Evolutionary conservation across 352 stramenopile genomes (phyloP), one percentile per base, ranked within the genome.

Genomic region (Phytophthora vignae): DNA sequence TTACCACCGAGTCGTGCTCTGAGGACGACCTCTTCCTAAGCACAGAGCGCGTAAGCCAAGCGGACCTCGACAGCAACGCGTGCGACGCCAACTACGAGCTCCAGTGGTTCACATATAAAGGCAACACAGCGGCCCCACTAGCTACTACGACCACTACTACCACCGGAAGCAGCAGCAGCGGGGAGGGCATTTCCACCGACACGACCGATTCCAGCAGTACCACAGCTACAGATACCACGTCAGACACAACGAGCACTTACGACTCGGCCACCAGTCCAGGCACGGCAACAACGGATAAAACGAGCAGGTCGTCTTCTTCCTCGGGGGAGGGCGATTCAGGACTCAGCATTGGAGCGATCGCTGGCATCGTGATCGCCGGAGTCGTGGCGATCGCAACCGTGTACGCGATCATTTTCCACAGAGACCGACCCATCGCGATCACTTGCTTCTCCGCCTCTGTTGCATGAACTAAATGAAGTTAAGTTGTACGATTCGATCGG

Each of bases 111-210:
- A 54, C 53, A 1, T 11, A 64, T 2, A 60, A 50, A 61, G 36
- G 55, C 19, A 62, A 55, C 69, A 83, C 56, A 66, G 87, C 5
- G 86, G 42, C 4, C 66, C 82, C 55, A 15, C 55, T 53, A 7
- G 38, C 38, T 6, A 49, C 19, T 11, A 49, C 19, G 12, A 53
- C 14, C 4, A 53, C 36, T 1, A 11, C 38, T 1, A 11, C 38
- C 12, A 38, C 52, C 42, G n/a, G 52, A 3, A 52, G 55, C 38
- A 62, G 55, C 38, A 53, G 22, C 25, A 53, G 21, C 17, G 29
- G 12, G 10, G 42, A 10, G 42, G 42, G 15, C 15, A 49, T 49
- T 49, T 44, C 29, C 25, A 58, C 29, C 10, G 31, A 48, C 2
- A 11, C 12, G n/a, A 49, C 54, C 9, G 31, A 31, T 15, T 14